Conservation (phyloP, 768 basidiomycete species). For the Boletus reticulatus region DNA sequence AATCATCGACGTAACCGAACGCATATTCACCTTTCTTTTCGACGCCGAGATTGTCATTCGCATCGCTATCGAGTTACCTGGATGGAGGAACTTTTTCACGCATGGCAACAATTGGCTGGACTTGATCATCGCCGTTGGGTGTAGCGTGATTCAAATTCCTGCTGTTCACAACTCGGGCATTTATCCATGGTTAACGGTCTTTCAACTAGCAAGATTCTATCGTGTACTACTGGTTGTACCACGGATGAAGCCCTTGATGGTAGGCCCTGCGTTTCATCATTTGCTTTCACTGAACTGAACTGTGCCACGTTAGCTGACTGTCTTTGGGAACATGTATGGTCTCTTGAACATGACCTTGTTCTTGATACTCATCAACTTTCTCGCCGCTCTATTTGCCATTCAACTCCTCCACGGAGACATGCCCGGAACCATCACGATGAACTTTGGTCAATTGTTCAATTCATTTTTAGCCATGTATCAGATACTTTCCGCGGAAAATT, state of each 20-base stretch:
- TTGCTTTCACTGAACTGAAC: conserved; percentile 3
- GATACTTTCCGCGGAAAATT: conserved; percentile 92
- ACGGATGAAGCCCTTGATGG: conserved; percentile 84
- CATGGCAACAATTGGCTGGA: conserved; percentile 69
- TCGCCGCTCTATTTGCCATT: conserved; percentile 78
- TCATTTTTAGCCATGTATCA: conserved; percentile 86
- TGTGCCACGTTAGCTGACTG: conserved; percentile 55
- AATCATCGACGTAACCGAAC: conserved; percentile 65
- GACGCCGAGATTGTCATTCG: conserved; percentile 86
- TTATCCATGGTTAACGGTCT: conserved; percentile 89
- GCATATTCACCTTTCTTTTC: conserved; percentile 77
- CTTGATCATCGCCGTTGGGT: conserved; percentile 66
- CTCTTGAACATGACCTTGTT: conserved; percentile 90
- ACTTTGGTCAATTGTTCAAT: conserved; percentile 81
- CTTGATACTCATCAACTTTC: conserved; percentile 83
- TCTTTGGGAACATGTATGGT: conserved; percentile 91
- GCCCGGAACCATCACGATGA: conserved; percentile 47
- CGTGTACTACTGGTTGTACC: conserved; percentile 89
- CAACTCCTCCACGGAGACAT: conserved; percentile 89
- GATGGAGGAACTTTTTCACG: conserved; percentile 77
- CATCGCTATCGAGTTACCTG: conserved; percentile 65
- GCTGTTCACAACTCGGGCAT: conserved; percentile 56
- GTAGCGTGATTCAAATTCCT: conserved; percentile 83
- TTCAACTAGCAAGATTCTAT: conserved; percentile 87
- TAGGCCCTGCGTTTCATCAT: conserved; percentile 26